phyloP scores from a whole-genome alignment of 306 rosid genomes.

The Prinsepia uniflora region DNA sequence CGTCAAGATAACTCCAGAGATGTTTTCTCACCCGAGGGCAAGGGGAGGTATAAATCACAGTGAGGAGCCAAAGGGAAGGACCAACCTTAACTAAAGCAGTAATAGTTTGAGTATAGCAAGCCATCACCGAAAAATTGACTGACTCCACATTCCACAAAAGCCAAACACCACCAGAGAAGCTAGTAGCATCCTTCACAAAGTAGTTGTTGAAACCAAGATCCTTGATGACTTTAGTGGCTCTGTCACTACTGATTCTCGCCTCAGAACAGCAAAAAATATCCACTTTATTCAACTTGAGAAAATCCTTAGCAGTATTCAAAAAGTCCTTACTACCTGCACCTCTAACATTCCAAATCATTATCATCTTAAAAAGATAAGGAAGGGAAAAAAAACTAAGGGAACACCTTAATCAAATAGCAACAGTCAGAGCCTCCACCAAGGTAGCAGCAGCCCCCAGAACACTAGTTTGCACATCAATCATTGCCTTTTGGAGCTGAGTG shows the following conservation, averaged over 20 bases:
- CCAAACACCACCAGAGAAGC: background rate
- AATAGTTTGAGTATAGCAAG: background rate
- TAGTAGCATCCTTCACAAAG: background rate
- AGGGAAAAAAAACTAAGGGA: background rate
- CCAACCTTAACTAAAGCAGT: background rate
- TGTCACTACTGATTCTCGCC: background rate
- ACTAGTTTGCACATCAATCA: background rate
- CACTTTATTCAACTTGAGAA: background rate
- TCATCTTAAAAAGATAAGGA: background rate
- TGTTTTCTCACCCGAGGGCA: background rate
- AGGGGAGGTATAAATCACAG: background rate
- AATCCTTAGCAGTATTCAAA: background rate
- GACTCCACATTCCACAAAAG: background rate
- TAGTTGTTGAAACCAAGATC: background rate
- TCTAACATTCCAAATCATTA: background rate
- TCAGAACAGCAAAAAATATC: background rate
- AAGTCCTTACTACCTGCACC: background rate
- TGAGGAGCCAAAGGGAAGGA: background rate
- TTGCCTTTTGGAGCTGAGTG: background rate
- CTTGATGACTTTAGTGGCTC: background rate
- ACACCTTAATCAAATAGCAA: background rate
- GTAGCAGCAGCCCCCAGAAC: background rate
- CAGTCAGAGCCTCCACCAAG: background rate
- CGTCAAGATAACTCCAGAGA: background rate
- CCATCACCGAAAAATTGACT: background rate